Base-by-base conservation (phyloP, 2,329 filamentous ascomycete genomes). In the Orbilia oligospora region DNA sequence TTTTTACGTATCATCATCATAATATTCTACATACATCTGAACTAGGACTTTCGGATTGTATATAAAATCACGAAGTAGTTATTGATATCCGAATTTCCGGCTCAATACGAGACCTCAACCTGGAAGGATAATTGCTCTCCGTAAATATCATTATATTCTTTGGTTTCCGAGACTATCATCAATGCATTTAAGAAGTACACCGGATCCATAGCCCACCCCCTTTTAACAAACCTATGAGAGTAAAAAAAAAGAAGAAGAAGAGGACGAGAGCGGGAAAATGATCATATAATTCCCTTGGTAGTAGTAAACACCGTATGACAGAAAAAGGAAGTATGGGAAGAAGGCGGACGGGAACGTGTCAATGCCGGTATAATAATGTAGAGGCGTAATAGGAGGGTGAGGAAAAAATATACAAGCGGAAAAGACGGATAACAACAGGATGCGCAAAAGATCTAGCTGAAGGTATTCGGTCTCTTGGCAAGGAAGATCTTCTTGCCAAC, bases 381-480 rank as follows among this genome's bases (percentile, higher is more conserved):
- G 56, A 71, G 44, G 38, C 58, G 68, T 77, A 64, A 73, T 64
- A 73, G 69, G 64, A 71, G 27, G 56, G 20, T 61, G 68, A 67
- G 67, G 53, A 71, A 77, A 71, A 77, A 77, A 77, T 77, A 55
- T 77, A 77, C 73, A 77, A 71, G 73, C 73, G 73, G 56, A 53
- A 71, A 71, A 71, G 48, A 58, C 46, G 55, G 56, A 70, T 63
- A 61, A 71, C 66, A 61, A 71, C 66, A 71, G 36, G 55, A 68
- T 18, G 58, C 48, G 49, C 49, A 61, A 87, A 86, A 86, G 87
- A 85, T 89, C 90, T 94, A 98, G 90, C 94, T 96, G 90, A 98
- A 98, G 87, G 96, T 99, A 85, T 93, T 93, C 85, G 96, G 96
- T 88, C 96, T 92, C 88, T 90, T 93, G 85, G 93, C 91, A 86